phyloP scores from a whole-genome alignment of 2,329 filamentous ascomycete species.

The Phoma sp. region DNA sequence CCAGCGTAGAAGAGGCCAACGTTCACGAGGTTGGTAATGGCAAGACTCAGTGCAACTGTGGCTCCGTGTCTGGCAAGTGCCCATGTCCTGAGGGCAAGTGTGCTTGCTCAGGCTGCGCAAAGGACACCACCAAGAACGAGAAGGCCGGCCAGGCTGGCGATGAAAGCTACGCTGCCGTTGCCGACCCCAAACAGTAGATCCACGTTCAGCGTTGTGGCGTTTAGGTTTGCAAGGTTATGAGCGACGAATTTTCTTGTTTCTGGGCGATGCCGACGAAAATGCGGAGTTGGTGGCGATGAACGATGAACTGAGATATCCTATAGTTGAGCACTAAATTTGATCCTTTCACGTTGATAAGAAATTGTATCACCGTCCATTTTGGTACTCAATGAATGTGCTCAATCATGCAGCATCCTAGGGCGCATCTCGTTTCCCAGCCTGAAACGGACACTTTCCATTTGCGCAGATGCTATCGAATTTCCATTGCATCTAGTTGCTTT shows the following conservation, averaged over 20 bases:
- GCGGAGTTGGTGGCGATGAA: constrained; percentile 10
- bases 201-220: not conserved
- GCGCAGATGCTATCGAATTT: too few relatives aligned
- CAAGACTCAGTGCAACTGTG: constrained; percentile 59
- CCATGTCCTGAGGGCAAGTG: constrained; percentile 57
- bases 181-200: constrained; percentile 20
- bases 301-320: constrained; percentile 17
- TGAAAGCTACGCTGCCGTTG: constrained; percentile 19
- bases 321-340: constrained; percentile 12
- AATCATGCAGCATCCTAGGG: not conserved
- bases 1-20: constrained; percentile 47
- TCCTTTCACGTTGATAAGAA: not conserved
- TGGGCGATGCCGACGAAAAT: not conserved
- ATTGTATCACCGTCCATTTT: constrained; percentile 1
- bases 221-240: not conserved
- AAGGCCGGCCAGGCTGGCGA: constrained; percentile 12
- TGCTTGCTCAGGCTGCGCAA: constrained; percentile 56
- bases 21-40: constrained; percentile 52
- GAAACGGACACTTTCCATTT: too few relatives aligned
- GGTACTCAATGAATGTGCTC: constrained; percentile 10
- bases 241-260: constrained; percentile 7
- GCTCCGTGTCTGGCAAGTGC: constrained; percentile 52
- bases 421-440: not conserved
- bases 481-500: not conserved
- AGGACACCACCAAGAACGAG: constrained; percentile 38